phyloP scores from a whole-genome alignment of 148 eudicot genomes.

The Rheum nobile region DNA sequence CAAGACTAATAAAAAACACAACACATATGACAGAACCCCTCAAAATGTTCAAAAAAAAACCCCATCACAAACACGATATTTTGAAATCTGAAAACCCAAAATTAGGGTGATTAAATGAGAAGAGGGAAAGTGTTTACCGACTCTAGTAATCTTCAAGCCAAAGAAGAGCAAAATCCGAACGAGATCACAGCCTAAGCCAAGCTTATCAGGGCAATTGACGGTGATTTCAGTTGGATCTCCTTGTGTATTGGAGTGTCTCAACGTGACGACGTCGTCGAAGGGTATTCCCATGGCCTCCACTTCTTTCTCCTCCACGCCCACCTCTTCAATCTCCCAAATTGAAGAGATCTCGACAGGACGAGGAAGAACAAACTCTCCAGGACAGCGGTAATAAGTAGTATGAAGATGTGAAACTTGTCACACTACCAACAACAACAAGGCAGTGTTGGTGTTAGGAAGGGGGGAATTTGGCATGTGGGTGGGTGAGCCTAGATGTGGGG shows the following conservation, averaged over 20 bases:
- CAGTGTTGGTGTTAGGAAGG: neutral
- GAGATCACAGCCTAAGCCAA: constrained; percentile 85
- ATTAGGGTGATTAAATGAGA: neutral
- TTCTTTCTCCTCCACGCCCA: constrained; percentile 1
- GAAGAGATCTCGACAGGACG: neutral
- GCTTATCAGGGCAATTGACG: constrained; percentile 90
- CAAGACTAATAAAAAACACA: neutral
- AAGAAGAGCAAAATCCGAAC: constrained; percentile 71
- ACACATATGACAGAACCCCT: neutral
- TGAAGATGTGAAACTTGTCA: neutral
- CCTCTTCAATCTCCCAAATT: neutral
- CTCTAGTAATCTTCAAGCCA: constrained; percentile 48
- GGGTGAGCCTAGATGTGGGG: neutral
- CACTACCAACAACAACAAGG: neutral
- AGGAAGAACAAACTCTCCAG: constrained; percentile 2
- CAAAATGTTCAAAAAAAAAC: no score
- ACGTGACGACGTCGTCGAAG: constrained; percentile 62
- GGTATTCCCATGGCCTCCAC: constrained; percentile 45
- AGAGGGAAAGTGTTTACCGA: constrained; percentile 28
- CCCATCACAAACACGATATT: no score
- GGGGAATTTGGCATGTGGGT: neutral
- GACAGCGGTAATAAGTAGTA: neutral
- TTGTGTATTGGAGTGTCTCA: constrained; percentile 46
- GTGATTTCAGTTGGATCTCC: constrained; percentile 71
- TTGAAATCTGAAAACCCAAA: neutral